Evolutionary conservation across 2,329 filamentous ascomycete genomes (phyloP).

Genomic region (Apiospora arundinis): DNA sequence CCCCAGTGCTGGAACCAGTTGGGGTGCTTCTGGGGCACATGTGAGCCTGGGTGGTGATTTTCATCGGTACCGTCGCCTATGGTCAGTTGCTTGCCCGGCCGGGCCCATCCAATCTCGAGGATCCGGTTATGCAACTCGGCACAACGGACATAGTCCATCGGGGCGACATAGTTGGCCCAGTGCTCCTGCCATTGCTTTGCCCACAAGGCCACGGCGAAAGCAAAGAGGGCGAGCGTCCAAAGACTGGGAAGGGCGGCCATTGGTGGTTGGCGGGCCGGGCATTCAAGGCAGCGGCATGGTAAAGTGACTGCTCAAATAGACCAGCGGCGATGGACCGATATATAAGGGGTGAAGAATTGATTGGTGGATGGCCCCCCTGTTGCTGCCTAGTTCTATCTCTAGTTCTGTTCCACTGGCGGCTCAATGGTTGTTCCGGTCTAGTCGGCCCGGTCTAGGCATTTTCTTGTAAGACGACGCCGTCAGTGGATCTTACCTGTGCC

Average conservation of each 20-base stretch:
- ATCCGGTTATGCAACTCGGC: slow-evolving; percentile 31
- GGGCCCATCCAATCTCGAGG: slow-evolving; percentile 25
- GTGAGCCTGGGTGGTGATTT: background rate
- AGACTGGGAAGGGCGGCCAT: background rate
- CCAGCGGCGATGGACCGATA: background rate
- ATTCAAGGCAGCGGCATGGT: background rate
- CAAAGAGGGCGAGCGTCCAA: background rate
- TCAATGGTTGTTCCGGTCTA: slow-evolving; percentile 5
- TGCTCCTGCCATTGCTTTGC: background rate
- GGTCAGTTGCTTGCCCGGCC: background rate
- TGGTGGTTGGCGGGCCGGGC: background rate
- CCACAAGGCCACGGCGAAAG: background rate
- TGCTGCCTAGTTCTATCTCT: background rate
- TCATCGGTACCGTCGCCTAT: background rate
- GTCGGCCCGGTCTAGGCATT: background rate
- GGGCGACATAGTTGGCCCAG: background rate
- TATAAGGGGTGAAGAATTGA: background rate
- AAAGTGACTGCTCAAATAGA: background rate
- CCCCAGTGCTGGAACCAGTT: slow-evolving; percentile 23
- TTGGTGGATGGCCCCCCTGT: background rate
- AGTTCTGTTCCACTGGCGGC: background rate
- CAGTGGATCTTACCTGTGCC: background rate
- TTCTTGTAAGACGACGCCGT: background rate
- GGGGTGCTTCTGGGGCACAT: slow-evolving; percentile 1
- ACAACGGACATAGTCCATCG: slow-evolving; percentile 31